Evolutionary conservation across 352 stramenopile species (phyloP), one percentile per base, ranked within the genome.

Genomic region (Phytophthora lateralis): DNA sequence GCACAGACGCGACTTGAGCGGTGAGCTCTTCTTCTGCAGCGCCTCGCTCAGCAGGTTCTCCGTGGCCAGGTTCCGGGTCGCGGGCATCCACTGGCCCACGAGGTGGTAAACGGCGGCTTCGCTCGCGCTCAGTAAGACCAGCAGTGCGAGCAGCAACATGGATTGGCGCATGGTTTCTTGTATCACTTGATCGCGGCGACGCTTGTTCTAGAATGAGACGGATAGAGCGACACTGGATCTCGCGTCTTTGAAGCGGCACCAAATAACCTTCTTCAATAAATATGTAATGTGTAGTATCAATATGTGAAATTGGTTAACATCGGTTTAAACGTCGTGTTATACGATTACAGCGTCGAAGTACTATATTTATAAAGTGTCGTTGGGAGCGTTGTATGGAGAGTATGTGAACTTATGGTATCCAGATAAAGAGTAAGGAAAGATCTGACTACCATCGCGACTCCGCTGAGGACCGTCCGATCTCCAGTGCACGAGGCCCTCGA

Each of bases 41-140:
- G 75, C 75, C 50, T 74, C 50, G 1, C 53, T 63, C 30, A 84
- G 53, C 38, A 81, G 55, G 26, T 51, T 59, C 53, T 70, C 61
- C 12, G 73, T 80, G 27, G 69, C 55, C 9, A 37, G 20, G 58
- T 68, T 84, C 39, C 45, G 50, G 10, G 66, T 76, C 1, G 75
- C 73, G 7, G 58, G 46, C 60, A 84, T 69, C 75, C 75, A 84
- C 37, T 63, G 60, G 12, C 73, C 75, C 6, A 78, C 60, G 49
- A 80, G 69, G 32, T 78, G 70, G 57, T 63, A 64, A 9, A 47
- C 60, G 32, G 58, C 47, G 9, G 60, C 53, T 17, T 70, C 37
- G 21, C 34, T 44, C 26, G 52, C 17, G 12, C 42, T 47, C 47
- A 53, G 21, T 6, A 63, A 26, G n/a, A 24, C 29, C 12, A 73